A percentile compares a stretch with the other conserved stretches of the same genome.
These are phyloP conservation scores for Eremothecium cymbalariae DNA, from an alignment of 1,139 yeast genomes.

Conservation along the genomic window DNA sequence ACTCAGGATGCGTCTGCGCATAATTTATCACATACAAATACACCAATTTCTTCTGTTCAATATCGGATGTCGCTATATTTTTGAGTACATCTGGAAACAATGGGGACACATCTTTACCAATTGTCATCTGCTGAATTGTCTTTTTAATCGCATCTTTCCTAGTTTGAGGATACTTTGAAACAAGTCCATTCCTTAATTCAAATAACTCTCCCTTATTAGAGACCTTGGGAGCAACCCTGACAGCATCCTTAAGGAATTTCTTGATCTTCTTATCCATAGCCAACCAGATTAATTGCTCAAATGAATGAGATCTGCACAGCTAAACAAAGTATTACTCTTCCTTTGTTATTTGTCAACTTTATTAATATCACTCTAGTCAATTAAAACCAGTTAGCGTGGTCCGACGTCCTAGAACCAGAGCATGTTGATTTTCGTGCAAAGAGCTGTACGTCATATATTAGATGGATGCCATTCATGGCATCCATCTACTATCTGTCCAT, in stretches of 20 bases:
- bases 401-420: no score
- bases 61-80: conserved; percentile 93
- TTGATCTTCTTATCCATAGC: conserved; percentile 32
- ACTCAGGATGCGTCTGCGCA: conserved; percentile 92
- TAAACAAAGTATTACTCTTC: no score
- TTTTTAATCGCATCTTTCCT: conserved; percentile 94
- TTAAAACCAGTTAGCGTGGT: no score
- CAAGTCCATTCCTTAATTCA: conserved; percentile 83
- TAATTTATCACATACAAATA: conserved; percentile 93
- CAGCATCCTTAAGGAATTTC: conserved; percentile 30
- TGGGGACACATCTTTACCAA: conserved; percentile 95
- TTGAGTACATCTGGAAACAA: conserved; percentile 93
- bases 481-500: no score
- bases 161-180: conserved; percentile 89
- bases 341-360: no score
- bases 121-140: conserved; percentile 96
- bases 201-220: conserved; percentile 61
- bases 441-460: no score
- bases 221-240: conserved; percentile 32
- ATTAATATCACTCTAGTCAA: no score
- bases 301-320: no score
- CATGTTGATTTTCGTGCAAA: no score
- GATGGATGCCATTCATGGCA: no score
- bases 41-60: conserved; percentile 94
- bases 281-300: no score